Evolutionary conservation across 2,329 filamentous ascomycete species (phyloP).

Genomic region (Ceratocystis variospora): DNA sequence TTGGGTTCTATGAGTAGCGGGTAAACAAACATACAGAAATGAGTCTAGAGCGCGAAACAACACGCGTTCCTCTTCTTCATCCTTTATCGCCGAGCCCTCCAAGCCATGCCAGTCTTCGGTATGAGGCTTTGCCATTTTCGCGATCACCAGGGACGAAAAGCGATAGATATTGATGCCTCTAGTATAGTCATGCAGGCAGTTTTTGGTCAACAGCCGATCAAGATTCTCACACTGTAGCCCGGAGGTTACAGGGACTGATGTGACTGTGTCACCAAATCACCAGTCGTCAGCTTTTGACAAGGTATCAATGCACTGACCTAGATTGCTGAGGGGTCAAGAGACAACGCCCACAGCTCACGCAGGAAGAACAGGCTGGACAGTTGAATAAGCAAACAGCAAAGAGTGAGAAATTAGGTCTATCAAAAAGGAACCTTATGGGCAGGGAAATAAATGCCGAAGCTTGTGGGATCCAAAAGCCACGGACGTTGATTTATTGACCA

Average conservation of each 20-base stretch:
- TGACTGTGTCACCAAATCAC: not conserved
- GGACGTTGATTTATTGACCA: not conserved
- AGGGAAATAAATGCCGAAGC: not conserved
- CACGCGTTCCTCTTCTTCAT: constrained; percentile 68
- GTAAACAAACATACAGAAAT: constrained; percentile 51
- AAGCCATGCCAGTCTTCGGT: constrained; percentile 15
- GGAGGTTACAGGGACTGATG: not conserved
- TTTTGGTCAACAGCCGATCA: not conserved
- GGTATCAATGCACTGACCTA: not conserved
- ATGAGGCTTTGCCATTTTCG: not conserved
- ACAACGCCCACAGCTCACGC: not conserved
- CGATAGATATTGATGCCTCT: not conserved
- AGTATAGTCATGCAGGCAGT: not conserved
- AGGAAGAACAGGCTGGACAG: not conserved
- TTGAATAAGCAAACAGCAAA: not conserved
- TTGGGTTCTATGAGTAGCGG: not conserved
- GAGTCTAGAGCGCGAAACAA: constrained; percentile 76
- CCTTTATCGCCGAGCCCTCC: constrained; percentile 26
- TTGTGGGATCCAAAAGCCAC: not conserved
- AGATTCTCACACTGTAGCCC: not conserved
- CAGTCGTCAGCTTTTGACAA: not conserved
- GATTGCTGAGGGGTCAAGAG: not conserved
- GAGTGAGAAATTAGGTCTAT: not conserved
- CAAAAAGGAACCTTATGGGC: not conserved
- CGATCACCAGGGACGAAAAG: not conserved